These are phyloP conservation scores for Pseudonitzschia pungens DNA, from an alignment of 108 stramenopile genomes.

Conservation along the genomic window DNA sequence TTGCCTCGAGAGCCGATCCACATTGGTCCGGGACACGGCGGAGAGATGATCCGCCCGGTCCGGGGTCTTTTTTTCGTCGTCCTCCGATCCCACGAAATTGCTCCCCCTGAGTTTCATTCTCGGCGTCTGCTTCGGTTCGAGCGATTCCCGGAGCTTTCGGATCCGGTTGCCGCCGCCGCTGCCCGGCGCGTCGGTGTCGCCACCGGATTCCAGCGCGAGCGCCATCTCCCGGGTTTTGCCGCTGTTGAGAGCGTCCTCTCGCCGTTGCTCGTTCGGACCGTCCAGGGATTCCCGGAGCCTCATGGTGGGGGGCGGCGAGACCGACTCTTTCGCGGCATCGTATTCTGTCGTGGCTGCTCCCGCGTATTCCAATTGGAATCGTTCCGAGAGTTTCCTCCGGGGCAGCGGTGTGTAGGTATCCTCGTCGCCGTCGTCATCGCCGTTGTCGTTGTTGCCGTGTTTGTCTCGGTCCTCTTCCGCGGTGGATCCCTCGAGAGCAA, in stretches of 20 bases:
- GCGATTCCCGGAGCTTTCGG: slow-evolving; percentile 18
- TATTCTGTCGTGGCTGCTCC: too few relatives aligned
- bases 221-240: slow-evolving; percentile 23
- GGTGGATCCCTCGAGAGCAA: not conserved
- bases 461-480: too few relatives aligned
- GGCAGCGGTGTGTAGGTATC: not conserved
- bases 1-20: not conserved
- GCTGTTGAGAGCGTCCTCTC: not conserved
- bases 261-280: not conserved
- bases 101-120: slow-evolving; percentile 20
- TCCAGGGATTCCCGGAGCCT: slow-evolving; percentile 12
- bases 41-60: not conserved
- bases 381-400: slow-evolving; percentile 9
- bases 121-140: slow-evolving; percentile 17
- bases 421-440: not conserved
- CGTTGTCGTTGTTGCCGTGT: not conserved
- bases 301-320: slow-evolving; percentile 17
- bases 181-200: not conserved
- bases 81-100: not conserved
- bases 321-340: too few relatives aligned
- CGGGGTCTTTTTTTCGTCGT: slow-evolving; percentile 23
- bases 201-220: slow-evolving; percentile 7
- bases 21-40: not conserved
- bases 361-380: not conserved
- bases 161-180: slow-evolving; percentile 6